Evolutionary conservation across 1,139 yeast genomes (phyloP), one percentile per base, ranked within the genome.

Genomic region (Waltiozyma solani): DNA sequence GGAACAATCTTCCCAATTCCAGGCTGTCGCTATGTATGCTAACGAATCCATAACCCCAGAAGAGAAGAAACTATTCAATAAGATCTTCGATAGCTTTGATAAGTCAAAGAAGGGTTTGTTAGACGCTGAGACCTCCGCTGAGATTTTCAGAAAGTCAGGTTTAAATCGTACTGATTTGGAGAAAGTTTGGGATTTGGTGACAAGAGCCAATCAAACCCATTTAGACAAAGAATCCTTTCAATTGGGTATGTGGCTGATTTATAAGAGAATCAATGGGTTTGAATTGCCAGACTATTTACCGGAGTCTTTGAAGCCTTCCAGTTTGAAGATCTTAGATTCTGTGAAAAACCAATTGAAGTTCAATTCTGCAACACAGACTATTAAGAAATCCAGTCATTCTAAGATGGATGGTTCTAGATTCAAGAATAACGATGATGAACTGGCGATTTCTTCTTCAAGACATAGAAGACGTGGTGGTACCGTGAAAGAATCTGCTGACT

Each of bases 1-100:
- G 54, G 33, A 57, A 48, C 38, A 57, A 57, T 32, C 42, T 23
- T 40, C 57, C 15, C 44, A 38, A 3, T 36, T 39, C 33, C 40
- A 35, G 17, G 6, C 11, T 5, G 32, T 15, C 5, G 32, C 37
- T 41, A 38, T 32, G 24, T 54, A 50, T 34, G 48, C 46, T 9
- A 67, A 74, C 74, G 91, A 89, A 79, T 91, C 23, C 79, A 89
- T 54, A 73, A 93, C 53, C 36, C 79, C 80, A 51, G 91, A 85
- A 51, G 98, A 91, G 55, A 89, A 87, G 57, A 71, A 70, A 44
- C 76, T 87, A 40, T 89, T 87, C 60, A 96, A 87, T 56, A 83
- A 82, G 38, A 83, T 89, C 43, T 91, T 89, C 60, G 69, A 69
- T 40, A 94, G 94, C 34, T 89, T 95, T 87, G 96, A 89, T 57